Evolutionary conservation across 805 yeast genomes (phyloP), one percentile per base, ranked within the genome.

Genomic region (Torulaspora gathmanii): DNA sequence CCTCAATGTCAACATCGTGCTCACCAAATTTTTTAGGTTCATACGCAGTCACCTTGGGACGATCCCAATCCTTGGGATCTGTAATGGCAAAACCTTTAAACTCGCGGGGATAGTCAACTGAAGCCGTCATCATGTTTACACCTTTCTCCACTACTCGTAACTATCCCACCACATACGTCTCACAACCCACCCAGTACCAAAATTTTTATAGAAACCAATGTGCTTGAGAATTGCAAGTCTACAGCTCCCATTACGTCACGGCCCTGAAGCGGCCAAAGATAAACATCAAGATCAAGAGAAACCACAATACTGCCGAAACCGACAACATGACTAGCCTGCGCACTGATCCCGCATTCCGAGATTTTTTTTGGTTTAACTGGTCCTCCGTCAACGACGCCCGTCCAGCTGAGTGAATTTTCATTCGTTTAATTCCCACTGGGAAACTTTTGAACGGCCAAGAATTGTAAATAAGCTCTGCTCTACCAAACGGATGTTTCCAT

Each of bases 31-130:
- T 47, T 63, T 78, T 79, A 51, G 80, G 80, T 50, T 68, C 67
- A 58, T 64, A 79, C 5, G 72, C 60, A 40, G 74, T 72, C 51
- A 72, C 69, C 57, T 73, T 76, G 49, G 83, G 83, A 51, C 74
- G 64, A 56, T 70, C 65, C 83, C 83, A 80, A 51, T 77, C 75
- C 30, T 70, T 67, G 40, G 74, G 65, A 39, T 72, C 71, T 34
- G 66, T 59, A 44, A 74, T 77, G 30, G 80, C 82, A 58, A 75
- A 79, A 41, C 86, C 88, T 63, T 78, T 70, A 58, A 82, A 80
- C 47, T 74, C 74, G 45, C 73, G 74, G 38, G 60, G 60, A 45
- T 45, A 44, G 16, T 47, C 48, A 8, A 47, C 51, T 28, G 44
- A 31, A 33, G 38, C 40, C 16, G 30, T 22, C 41, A 28, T 39